Evolutionary conservation across 495 filamentous ascomycete genomes (phyloP).

Genomic region (Hamigera avellanea): DNA sequence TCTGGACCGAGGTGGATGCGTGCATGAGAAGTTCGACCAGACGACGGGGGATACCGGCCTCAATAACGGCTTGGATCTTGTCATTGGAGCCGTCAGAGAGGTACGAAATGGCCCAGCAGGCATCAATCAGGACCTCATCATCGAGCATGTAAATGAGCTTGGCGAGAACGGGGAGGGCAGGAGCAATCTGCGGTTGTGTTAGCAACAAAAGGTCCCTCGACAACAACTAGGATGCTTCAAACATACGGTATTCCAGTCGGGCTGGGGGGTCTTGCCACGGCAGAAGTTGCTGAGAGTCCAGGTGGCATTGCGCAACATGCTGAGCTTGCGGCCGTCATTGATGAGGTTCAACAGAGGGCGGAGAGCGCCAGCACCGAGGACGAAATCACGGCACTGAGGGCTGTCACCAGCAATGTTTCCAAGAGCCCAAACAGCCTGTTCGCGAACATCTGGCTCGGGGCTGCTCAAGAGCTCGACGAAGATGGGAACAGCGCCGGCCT

Average conservation of each 20-base stretch:
- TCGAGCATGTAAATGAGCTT: constrained; percentile 98
- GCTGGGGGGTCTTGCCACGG: constrained; percentile 98
- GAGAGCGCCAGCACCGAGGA: constrained; percentile 79
- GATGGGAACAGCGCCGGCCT: constrained; percentile 95
- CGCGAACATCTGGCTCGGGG: constrained; percentile 94
- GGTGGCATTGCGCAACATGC: constrained; percentile 97
- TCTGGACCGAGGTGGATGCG: constrained; percentile 97
- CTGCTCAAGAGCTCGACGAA: constrained; percentile 93
- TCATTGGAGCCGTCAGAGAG: constrained; percentile 98
- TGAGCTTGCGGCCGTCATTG: constrained; percentile 95
- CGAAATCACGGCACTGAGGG: constrained; percentile 92
- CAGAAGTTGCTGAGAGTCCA: constrained; percentile 99
- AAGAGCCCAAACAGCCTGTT: constrained; percentile 97
- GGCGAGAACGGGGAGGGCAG: constrained; percentile 89
- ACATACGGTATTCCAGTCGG: constrained; percentile 86
- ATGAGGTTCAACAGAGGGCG: constrained; percentile 79
- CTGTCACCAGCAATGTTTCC: constrained; percentile 99
- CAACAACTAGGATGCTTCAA: not conserved
- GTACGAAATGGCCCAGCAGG: constrained; percentile 99
- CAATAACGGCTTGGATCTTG: constrained; percentile 99
- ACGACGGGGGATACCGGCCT: constrained; percentile 93
- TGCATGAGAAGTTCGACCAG: constrained; percentile 98
- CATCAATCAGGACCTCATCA: constrained; percentile 97
- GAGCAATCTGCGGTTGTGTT: constrained; percentile 62
- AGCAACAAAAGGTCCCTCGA: constrained; percentile 1